Evolutionary conservation across 352 stramenopile species (phyloP).

Genomic region (Thalassiosira sp.): DNA sequence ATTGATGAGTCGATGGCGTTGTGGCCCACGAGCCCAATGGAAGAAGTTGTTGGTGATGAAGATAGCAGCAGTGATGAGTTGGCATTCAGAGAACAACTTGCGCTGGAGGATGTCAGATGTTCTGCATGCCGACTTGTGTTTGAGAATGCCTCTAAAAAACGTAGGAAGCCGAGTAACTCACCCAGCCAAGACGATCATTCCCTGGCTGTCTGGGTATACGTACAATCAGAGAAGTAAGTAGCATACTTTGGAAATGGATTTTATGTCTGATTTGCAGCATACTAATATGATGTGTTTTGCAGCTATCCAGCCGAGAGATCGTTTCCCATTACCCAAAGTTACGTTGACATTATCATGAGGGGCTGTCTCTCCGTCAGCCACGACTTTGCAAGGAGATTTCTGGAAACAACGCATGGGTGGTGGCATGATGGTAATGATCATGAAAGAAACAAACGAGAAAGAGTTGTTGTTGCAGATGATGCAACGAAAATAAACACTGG

Average conservation of each 20-base stretch:
- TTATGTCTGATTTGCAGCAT: background rate
- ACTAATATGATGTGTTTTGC: no score
- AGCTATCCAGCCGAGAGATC: slow-evolving; percentile 23
- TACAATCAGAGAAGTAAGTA: slow-evolving; percentile 20
- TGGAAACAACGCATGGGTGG: slow-evolving; percentile 64
- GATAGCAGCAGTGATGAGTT: background rate
- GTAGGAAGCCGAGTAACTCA: slow-evolving; percentile 2
- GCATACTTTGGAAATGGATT: background rate
- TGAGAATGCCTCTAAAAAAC: slow-evolving; percentile 26
- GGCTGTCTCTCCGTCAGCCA: slow-evolving; percentile 63
- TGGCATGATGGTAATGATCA: slow-evolving; percentile 33
- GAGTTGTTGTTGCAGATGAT: background rate
- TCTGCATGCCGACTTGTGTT: slow-evolving; percentile 29
- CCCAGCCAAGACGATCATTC: background rate
- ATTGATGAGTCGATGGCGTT: slow-evolving; percentile 22
- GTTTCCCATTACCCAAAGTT: slow-evolving; percentile 70
- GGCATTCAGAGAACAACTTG: slow-evolving; percentile 20
- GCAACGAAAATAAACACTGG: background rate
- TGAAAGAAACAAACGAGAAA: background rate
- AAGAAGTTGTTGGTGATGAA: slow-evolving; percentile 26
- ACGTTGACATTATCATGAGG: slow-evolving; percentile 71
- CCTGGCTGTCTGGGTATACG: slow-evolving; percentile 11
- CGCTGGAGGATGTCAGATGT: background rate
- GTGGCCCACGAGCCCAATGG: slow-evolving; percentile 8
- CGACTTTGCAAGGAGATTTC: slow-evolving; percentile 57